Evolutionary conservation across 2,329 filamentous ascomycete genomes (phyloP).

Genomic region (Septoria linicola): DNA sequence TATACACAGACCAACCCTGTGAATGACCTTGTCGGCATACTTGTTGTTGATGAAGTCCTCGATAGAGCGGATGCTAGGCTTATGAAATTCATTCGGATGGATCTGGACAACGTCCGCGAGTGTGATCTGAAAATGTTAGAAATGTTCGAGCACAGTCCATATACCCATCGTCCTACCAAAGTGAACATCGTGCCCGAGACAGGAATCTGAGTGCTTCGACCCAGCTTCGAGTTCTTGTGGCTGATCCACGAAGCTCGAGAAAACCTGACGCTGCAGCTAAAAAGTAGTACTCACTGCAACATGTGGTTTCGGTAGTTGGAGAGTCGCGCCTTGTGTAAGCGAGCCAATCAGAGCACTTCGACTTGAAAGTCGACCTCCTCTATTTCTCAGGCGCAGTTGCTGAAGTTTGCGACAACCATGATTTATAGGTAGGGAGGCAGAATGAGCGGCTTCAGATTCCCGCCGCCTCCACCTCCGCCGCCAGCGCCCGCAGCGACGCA

Average conservation of each 20-base stretch:
- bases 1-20: slow-evolving; percentile 90
- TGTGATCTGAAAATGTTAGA: slow-evolving; percentile 65
- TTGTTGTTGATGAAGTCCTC: slow-evolving; percentile 97
- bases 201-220: too few relatives aligned
- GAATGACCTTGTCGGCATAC: slow-evolving; percentile 93
- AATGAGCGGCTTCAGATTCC: slow-evolving; percentile 44
- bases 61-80: slow-evolving; percentile 77
- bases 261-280: too few relatives aligned
- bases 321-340: too few relatives aligned
- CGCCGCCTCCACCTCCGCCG: slow-evolving; percentile 48
- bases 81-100: slow-evolving; percentile 80
- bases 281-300: too few relatives aligned
- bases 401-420: not conserved
- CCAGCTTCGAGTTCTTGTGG: too few relatives aligned
- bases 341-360: too few relatives aligned
- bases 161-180: not conserved
- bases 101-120: slow-evolving; percentile 94
- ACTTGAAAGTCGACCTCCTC: too few relatives aligned
- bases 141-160: not conserved
- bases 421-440: not conserved
- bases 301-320: too few relatives aligned
- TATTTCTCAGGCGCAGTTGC: too few relatives aligned
- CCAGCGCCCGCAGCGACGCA: slow-evolving; percentile 23
- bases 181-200: slow-evolving; percentile 3
- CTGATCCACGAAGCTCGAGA: too few relatives aligned